Base-by-base conservation (phyloP, 2,329 filamentous ascomycete genomes). In the Elsinoe necatrix region DNA sequence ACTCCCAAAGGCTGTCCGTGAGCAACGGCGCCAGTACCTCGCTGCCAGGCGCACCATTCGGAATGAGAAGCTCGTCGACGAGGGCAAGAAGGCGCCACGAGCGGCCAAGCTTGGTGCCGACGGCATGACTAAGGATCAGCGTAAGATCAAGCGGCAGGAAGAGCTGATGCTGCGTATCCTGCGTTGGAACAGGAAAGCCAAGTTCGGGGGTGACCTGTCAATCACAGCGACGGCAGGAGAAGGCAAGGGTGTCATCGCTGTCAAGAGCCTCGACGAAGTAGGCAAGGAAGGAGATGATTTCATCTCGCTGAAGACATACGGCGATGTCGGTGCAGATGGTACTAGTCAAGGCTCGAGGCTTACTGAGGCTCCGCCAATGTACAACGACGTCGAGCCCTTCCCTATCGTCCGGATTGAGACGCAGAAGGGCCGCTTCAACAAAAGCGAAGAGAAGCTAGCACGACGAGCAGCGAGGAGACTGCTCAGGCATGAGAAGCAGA, bases 11-110 rank as follows among this genome's bases (percentile, higher is more conserved):
- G 6, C 50, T n/a, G 60, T 65, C 1, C 61, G 60, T 1, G 43
- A 62, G 54, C 61, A 60, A 21, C 61, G 63, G 5, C 37, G 45
- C 21, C 56, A 61, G 20, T 63, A 58, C 50, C 63, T 62, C 60
- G 51, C 50, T 14, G 51, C 56, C 7, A 56, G 43, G 45, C 60
- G 60, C 8, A 50, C 29, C 31, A 37, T n/a, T n/a, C 20, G 20
- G 11, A 54, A 50, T 21, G 34, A 27, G 27, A 42, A 12, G 4
- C 11, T 54, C 14, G 25, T 37, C 27, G 39, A 45, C 20, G 39
- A 54, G 23, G 9, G 39, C 20, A 57, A 57, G 27, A 34, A 59
- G 42, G 51, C 31, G 9, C 29, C 45, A 16, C 45, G 18, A 6
- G 25, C 45, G 14, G 11, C 25, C 23, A 35, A 50, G n/a, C 6